phyloP scores from a whole-genome alignment of 352 stramenopile species.

The Aphanomyces euteiches region DNA sequence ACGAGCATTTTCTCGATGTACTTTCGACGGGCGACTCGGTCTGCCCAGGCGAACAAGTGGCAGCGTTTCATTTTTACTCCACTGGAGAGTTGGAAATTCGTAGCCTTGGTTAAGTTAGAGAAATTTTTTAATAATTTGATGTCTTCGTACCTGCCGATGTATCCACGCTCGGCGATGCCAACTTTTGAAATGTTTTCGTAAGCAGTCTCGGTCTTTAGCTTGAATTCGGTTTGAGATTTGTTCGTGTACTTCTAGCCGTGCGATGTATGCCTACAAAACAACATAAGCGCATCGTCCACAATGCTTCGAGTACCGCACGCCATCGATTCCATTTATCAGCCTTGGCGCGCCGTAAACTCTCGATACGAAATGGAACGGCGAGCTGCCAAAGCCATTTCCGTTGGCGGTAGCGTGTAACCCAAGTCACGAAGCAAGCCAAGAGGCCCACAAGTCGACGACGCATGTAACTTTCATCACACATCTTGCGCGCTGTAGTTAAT shows the following conservation, averaged over 20 bases:
- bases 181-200: not conserved
- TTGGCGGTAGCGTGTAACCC: not conserved
- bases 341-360: not conserved
- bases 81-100: not conserved
- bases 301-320: not conserved
- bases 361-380: slow-evolving; percentile 1
- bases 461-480: not conserved
- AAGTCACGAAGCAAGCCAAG: slow-evolving; percentile 4
- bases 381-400: not conserved
- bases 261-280: too few species aligned
- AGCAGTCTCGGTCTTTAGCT: not conserved
- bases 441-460: slow-evolving; percentile 3
- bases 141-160: not conserved
- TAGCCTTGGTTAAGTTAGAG: not conserved
- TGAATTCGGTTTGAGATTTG: not conserved
- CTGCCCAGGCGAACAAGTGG: not conserved
- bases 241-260: not conserved
- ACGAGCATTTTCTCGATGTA: not conserved
- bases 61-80: not conserved
- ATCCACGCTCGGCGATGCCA: not conserved
- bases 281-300: too few species aligned
- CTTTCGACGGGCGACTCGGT: not conserved
- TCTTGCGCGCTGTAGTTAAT: not conserved
- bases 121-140: not conserved
- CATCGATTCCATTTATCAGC: not conserved